Evolutionary conservation across 257 asterid genomes (phyloP).

Genomic region (Solanum dulcamara): DNA sequence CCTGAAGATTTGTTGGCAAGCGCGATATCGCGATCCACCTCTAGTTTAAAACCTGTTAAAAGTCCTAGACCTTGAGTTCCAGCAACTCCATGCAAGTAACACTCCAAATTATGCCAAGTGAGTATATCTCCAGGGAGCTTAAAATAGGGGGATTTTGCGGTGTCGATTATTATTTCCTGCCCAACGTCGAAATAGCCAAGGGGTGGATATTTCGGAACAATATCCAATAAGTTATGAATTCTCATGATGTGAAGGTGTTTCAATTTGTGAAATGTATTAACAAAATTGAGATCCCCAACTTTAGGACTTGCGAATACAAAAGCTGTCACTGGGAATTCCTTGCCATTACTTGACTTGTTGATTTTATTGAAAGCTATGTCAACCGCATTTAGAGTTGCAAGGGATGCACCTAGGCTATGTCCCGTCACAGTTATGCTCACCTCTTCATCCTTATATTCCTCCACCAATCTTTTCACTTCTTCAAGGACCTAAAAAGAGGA

Average conservation of each 20-base stretch:
- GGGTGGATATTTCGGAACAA: slow-evolving; percentile 51
- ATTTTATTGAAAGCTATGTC: slow-evolving; percentile 49
- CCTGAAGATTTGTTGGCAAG: slow-evolving; percentile 48
- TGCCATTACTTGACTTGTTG: slow-evolving; percentile 34
- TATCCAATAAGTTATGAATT: slow-evolving; percentile 32
- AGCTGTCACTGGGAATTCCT: slow-evolving; percentile 60
- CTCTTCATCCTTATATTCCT: slow-evolving; percentile 50
- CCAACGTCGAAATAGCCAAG: slow-evolving; percentile 51
- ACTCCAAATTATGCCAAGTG: slow-evolving; percentile 56
- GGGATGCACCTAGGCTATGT: slow-evolving; percentile 79
- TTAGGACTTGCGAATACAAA: slow-evolving; percentile 64
- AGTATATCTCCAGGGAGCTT: slow-evolving; percentile 32
- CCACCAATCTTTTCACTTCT: slow-evolving; percentile 52
- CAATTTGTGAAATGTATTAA: background rate
- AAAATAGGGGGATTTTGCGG: slow-evolving; percentile 36
- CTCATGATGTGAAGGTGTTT: slow-evolving; percentile 30
- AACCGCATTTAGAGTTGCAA: slow-evolving; percentile 51
- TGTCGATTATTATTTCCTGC: slow-evolving; percentile 43
- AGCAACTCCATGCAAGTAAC: slow-evolving; percentile 66
- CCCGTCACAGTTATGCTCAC: slow-evolving; percentile 67
- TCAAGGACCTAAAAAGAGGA: slow-evolving; percentile 30
- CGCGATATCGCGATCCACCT: slow-evolving; percentile 36
- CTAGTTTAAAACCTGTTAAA: slow-evolving; percentile 41
- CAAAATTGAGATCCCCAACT: slow-evolving; percentile 43
- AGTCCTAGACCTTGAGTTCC: slow-evolving; percentile 57